phyloP scores from a whole-genome alignment of 306 rosid genomes.

The Rubus idaeus region DNA sequence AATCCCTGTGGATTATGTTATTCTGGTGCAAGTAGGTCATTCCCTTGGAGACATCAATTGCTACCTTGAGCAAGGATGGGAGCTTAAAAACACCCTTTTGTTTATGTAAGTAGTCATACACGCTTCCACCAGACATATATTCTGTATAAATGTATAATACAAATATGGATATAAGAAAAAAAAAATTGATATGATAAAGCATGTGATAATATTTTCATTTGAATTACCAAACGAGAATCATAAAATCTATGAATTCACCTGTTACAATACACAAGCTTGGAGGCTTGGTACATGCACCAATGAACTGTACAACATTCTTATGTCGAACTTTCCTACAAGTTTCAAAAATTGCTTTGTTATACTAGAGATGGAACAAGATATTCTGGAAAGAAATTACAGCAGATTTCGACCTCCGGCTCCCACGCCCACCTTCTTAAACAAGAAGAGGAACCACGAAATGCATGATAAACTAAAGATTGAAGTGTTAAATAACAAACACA shows the following conservation, averaged over 20 bases:
- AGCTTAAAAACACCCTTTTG: conserved; percentile 85
- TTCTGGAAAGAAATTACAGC: background rate
- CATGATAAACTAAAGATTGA: background rate
- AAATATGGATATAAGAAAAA: background rate
- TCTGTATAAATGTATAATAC: conserved; percentile 45
- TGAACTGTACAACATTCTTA: conserved; percentile 98
- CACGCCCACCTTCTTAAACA: background rate
- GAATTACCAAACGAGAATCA: conserved; percentile 2
- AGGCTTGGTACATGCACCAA: conserved; percentile 96
- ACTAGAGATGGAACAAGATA: background rate
- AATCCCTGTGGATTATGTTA: conserved; percentile 92
- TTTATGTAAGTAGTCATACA: conserved; percentile 94
- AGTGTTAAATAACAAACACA: background rate
- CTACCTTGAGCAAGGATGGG: conserved; percentile 82
- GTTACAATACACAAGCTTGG: conserved; percentile 89
- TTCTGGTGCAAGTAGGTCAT: conserved; percentile 97
- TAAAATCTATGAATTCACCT: conserved; percentile 50
- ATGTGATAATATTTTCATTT: conserved; percentile 9
- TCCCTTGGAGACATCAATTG: conserved; percentile 90
- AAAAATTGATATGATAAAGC: background rate
- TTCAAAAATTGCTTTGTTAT: conserved; percentile 27
- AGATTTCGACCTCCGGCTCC: background rate
- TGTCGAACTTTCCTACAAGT: conserved; percentile 94
- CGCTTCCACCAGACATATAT: conserved; percentile 97
- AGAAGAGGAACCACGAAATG: background rate